Percentiles rank a stretch among this genome's conserved stretches.
Conservation (phyloP, 768 basidiomycete genomes). For the Leccinellum albellum region DNA sequence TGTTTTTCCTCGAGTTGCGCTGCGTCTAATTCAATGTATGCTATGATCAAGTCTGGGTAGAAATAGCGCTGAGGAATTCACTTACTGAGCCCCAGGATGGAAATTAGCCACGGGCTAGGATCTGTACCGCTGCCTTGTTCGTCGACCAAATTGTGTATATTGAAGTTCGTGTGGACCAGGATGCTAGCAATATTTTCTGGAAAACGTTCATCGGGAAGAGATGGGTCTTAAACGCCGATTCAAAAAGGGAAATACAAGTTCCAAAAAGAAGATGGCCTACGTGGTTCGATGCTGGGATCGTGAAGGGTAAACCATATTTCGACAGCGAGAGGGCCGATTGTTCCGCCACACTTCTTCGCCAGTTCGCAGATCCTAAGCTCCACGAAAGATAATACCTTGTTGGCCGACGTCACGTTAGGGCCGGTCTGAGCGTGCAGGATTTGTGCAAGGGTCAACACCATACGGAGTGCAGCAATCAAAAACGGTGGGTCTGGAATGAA, state of each 20-base stretch:
- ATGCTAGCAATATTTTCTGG: constrained; percentile 17
- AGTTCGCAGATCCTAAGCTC: constrained; percentile 14
- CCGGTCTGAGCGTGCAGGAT: not conserved
- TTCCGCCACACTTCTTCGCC: constrained; percentile 3
- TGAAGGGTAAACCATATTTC: constrained; percentile 18
- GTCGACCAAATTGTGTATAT: not conserved
- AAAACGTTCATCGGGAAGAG: constrained; percentile 4
- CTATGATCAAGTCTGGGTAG: not conserved
- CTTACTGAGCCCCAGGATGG: constrained; percentile 20
- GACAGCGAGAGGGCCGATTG: constrained; percentile 19
- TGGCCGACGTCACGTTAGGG: too few relatives aligned
- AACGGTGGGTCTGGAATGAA: constrained; percentile 4
- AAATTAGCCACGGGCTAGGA: constrained; percentile 1
- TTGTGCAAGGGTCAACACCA: constrained; percentile 14
- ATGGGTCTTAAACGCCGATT: not conserved
- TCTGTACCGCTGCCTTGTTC: not conserved
- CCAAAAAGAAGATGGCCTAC: not conserved
- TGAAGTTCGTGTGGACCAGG: constrained; percentile 7
- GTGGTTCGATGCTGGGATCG: not conserved
- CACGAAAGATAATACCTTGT: not conserved
- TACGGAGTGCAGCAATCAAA: constrained; percentile 16
- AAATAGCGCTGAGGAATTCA: not conserved
- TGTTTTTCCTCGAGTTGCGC: not conserved
- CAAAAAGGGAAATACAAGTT: not conserved
- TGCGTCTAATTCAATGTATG: constrained; percentile 2